Percentiles rank a stretch among this genome's conserved stretches.
Evolutionary conservation across 495 filamentous ascomycete genomes (phyloP).

Genomic region (Margaritispora aquatica): DNA sequence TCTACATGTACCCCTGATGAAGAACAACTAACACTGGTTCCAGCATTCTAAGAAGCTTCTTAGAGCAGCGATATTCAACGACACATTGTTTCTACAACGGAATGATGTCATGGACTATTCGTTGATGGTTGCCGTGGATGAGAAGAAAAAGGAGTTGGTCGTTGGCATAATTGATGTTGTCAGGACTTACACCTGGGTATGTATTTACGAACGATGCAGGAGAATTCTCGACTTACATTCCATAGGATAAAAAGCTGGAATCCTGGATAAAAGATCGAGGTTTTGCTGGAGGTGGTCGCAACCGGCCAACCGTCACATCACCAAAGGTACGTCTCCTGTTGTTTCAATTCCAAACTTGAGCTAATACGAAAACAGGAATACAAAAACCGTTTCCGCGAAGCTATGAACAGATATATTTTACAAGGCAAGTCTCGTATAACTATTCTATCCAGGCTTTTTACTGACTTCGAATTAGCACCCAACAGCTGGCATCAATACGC

Average conservation of each 20-base stretch:
- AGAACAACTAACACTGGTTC: not conserved
- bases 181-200: constrained; percentile 87
- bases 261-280: constrained; percentile 93
- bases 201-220: not conserved
- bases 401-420: constrained; percentile 89
- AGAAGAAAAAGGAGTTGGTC: constrained; percentile 63
- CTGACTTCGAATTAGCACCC: constrained; percentile 9
- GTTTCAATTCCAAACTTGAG: not conserved
- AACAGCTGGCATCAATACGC: constrained; percentile 23
- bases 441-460: not conserved
- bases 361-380: constrained; percentile 55
- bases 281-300: constrained; percentile 76
- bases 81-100: constrained; percentile 85
- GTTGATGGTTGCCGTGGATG: constrained; percentile 96
- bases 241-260: constrained; percentile 86
- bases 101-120: constrained; percentile 99
- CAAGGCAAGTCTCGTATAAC: constrained; percentile 34
- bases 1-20: constrained; percentile 30
- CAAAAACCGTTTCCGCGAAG: constrained; percentile 89
- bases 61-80: constrained; percentile 85
- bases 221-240: not conserved
- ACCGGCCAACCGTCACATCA: constrained; percentile 90
- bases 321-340: constrained; percentile 46
- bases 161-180: constrained; percentile 99
- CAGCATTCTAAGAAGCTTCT: constrained; percentile 80